Percentiles rank a stretch among this genome's conserved stretches.
phyloP scores from a whole-genome alignment of 169 alveolate genomes.

The Cyclospora cayetanensis region DNA sequence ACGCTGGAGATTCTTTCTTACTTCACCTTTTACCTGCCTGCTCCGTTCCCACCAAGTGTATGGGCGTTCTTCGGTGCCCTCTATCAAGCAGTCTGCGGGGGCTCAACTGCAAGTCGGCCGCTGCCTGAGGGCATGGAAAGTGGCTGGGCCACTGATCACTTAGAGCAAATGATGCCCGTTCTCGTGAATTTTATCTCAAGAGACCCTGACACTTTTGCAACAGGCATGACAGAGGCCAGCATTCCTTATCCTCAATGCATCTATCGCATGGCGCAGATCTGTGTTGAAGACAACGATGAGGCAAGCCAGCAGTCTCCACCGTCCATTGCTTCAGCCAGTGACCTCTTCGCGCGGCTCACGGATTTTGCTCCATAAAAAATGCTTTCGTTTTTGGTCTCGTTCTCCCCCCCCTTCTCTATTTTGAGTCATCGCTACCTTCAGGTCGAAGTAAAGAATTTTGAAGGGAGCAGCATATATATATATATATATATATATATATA shows the following conservation, averaged over 20 bases:
- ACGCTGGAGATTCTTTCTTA: constrained; percentile 12
- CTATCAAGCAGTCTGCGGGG: neutral
- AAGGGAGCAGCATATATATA: neutral
- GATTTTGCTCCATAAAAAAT: neutral
- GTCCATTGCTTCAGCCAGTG: constrained; percentile 1
- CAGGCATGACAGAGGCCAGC: neutral
- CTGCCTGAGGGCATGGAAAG: neutral
- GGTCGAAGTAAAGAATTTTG: neutral
- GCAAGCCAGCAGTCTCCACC: neutral
- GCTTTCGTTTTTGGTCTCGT: neutral
- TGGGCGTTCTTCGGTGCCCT: constrained; percentile 37
- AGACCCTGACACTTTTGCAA: neutral
- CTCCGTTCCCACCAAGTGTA: constrained; percentile 51
- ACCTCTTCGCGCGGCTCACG: neutral
- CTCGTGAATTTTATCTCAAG: neutral
- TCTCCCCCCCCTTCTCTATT: neutral
- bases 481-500: neutral
- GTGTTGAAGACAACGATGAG: neutral
- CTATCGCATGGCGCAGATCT: neutral
- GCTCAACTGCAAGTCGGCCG: neutral
- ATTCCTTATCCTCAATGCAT: neutral
- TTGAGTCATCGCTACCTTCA: neutral
- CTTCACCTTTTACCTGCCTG: constrained; percentile 34
- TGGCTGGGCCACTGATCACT: neutral
- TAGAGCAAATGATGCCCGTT: neutral